phyloP scores from a whole-genome alignment of 108 stramenopile species.

The Bacterosira constricta region DNA sequence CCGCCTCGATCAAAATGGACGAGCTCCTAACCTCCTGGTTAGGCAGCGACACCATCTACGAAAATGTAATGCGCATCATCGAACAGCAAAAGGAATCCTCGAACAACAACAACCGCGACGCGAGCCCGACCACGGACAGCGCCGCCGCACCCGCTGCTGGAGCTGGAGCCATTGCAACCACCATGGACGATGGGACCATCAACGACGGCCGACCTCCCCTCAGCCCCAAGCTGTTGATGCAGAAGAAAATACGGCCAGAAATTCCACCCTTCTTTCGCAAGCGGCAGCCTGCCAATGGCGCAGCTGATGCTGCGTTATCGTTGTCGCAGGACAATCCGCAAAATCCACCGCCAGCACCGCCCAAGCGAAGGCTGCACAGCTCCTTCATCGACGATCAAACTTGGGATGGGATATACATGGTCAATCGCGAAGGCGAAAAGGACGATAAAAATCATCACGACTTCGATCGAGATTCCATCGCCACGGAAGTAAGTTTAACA shows the following conservation, averaged over 20 bases:
- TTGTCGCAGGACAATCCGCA: slow-evolving; percentile 12
- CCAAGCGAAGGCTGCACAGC: slow-evolving; percentile 21
- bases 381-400: slow-evolving; percentile 49
- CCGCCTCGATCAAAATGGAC: slow-evolving; percentile 80
- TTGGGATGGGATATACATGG: slow-evolving; percentile 44
- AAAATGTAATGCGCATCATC: slow-evolving; percentile 67
- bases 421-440: neutral
- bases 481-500: neutral
- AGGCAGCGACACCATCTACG: slow-evolving; percentile 73
- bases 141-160: neutral
- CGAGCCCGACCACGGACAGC: neutral
- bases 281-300: neutral
- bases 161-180: neutral
- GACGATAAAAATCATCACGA: neutral
- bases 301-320: neutral
- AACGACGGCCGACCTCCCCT: slow-evolving; percentile 46
- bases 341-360: slow-evolving; percentile 28
- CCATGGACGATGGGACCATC: slow-evolving; percentile 20
- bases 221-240: slow-evolving; percentile 50
- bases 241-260: slow-evolving; percentile 11
- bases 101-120: slow-evolving; percentile 16
- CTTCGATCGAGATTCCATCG: slow-evolving; percentile 11
- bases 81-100: slow-evolving; percentile 56
- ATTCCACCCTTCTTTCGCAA: slow-evolving; percentile 40
- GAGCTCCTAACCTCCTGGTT: slow-evolving; percentile 84